phyloP scores from a whole-genome alignment of 768 basidiomycete species.

The Trametes meyenii region DNA sequence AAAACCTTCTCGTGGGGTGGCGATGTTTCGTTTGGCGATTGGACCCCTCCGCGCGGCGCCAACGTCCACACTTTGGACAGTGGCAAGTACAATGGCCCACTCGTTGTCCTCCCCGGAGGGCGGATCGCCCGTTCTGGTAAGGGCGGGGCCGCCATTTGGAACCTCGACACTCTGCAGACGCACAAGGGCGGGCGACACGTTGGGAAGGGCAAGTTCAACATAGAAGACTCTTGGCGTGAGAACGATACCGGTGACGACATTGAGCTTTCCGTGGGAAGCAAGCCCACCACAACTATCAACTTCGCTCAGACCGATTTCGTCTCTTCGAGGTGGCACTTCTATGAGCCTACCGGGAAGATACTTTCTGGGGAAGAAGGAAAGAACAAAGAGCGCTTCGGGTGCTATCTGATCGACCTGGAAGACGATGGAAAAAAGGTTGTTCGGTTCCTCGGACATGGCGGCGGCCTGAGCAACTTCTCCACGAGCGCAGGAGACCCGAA shows the following conservation, averaged over 20 bases:
- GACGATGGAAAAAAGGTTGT: constrained; percentile 33
- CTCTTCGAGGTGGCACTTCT: constrained; percentile 29
- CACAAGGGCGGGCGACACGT: constrained; percentile 28
- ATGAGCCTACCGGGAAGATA: constrained; percentile 32
- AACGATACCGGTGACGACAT: constrained; percentile 30
- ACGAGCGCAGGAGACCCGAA: constrained; percentile 40
- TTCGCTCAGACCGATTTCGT: constrained; percentile 6
- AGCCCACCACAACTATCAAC: constrained; percentile 15
- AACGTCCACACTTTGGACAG: constrained; percentile 38
- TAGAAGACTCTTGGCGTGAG: constrained; percentile 24
- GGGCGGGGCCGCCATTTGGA: constrained; percentile 40
- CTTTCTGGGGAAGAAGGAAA: constrained; percentile 25
- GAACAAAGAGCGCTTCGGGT: constrained; percentile 12
- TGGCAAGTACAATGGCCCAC: constrained; percentile 31
- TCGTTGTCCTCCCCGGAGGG: constrained; percentile 35
- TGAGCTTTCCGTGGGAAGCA: constrained; percentile 36
- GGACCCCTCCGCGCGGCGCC: constrained; percentile 14
- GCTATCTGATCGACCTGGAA: constrained; percentile 37
- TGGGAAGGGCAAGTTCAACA: constrained; percentile 2
- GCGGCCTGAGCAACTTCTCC: constrained; percentile 35
- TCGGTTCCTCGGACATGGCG: constrained; percentile 44
- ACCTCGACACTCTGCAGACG: constrained; percentile 37
- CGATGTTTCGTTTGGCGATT: constrained; percentile 5
- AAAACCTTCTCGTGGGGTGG: constrained; percentile 41
- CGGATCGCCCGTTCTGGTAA: constrained; percentile 38